Conservation (phyloP, 129 eudicot genomes). For the Lonicera japonica region DNA sequence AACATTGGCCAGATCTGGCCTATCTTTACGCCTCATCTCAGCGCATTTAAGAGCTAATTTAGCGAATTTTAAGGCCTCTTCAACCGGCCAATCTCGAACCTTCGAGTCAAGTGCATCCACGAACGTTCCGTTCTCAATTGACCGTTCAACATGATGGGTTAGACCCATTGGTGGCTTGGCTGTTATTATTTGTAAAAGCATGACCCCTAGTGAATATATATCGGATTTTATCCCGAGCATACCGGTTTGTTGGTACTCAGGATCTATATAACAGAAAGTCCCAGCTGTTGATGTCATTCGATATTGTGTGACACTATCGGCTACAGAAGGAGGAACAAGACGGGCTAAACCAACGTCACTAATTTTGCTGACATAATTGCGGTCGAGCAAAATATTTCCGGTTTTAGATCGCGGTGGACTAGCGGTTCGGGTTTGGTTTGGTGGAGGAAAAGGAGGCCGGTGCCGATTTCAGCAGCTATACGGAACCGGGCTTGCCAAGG, state of each 20-base stretch:
- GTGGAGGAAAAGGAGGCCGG: conserved; percentile 62
- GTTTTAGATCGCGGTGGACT: conserved; percentile 62
- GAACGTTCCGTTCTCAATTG: conserved; percentile 50
- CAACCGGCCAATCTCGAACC: conserved; percentile 54
- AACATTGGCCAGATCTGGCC: conserved; percentile 43
- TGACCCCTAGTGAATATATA: conserved; percentile 50
- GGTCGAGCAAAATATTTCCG: conserved; percentile 55
- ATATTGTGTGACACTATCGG: conserved; percentile 55
- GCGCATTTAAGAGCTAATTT: conserved; percentile 47
- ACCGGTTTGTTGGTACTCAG: conserved; percentile 67
- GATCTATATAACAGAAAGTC: conserved; percentile 66
- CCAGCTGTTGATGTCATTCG: conserved; percentile 69
- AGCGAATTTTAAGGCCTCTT: conserved; percentile 37
- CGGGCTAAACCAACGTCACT: conserved; percentile 62
- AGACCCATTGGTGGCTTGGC: conserved; percentile 62
- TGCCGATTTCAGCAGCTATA: conserved; percentile 52
- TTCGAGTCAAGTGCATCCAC: conserved; percentile 43
- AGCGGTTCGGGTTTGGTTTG: conserved; percentile 65
- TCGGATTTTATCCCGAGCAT: conserved; percentile 61
- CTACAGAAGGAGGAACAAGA: conserved; percentile 62
- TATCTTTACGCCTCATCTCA: conserved; percentile 52
- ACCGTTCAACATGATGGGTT: conserved; percentile 52
- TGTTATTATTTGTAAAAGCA: conserved; percentile 50
- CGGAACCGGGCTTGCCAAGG: conserved; percentile 58
- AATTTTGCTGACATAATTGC: conserved; percentile 56